A percentile compares a stretch with the other conserved stretches of the same genome.
Evolutionary conservation across 2,329 filamentous ascomycete genomes (phyloP).

Genomic region (Biscogniauxia mediterranea): DNA sequence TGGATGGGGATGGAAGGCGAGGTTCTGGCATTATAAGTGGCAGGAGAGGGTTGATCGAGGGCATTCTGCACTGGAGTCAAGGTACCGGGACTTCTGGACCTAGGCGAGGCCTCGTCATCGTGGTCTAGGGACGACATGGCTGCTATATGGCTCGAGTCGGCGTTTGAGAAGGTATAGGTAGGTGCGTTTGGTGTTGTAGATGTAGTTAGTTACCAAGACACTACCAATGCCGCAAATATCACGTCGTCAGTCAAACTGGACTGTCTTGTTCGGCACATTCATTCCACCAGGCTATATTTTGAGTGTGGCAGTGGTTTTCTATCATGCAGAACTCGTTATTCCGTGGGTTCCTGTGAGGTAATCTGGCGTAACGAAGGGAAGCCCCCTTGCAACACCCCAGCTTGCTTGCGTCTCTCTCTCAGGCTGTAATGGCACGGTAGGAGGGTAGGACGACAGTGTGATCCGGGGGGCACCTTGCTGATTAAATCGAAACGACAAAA

Average conservation of each 20-base stretch:
- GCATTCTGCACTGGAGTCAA: slow-evolving; percentile 23
- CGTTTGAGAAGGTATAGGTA: neutral
- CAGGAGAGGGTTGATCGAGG: slow-evolving; percentile 22
- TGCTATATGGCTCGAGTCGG: neutral
- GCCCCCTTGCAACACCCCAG: too few species aligned
- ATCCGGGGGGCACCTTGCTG: too few species aligned
- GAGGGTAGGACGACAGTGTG: too few species aligned
- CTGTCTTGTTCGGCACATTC: too few species aligned
- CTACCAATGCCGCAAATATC: neutral
- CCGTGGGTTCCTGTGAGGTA: too few species aligned
- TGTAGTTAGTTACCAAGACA: neutral
- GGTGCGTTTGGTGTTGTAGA: neutral
- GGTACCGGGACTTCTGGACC: slow-evolving; percentile 30
- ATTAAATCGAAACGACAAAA: too few species aligned
- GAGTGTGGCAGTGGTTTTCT: too few species aligned
- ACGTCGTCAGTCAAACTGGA: neutral
- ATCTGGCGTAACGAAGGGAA: too few species aligned
- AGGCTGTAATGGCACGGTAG: too few species aligned
- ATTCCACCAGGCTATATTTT: too few species aligned
- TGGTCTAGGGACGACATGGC: slow-evolving; percentile 26
- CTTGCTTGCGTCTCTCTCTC: too few species aligned
- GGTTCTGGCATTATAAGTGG: slow-evolving; percentile 24
- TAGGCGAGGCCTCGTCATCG: slow-evolving; percentile 37
- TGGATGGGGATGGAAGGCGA: slow-evolving; percentile 23
- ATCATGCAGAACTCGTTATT: too few species aligned